Evolutionary conservation across 1,284 basidiomycete species (phyloP), one percentile per base, ranked within the genome.

Genomic region (Cerrena zonata): DNA sequence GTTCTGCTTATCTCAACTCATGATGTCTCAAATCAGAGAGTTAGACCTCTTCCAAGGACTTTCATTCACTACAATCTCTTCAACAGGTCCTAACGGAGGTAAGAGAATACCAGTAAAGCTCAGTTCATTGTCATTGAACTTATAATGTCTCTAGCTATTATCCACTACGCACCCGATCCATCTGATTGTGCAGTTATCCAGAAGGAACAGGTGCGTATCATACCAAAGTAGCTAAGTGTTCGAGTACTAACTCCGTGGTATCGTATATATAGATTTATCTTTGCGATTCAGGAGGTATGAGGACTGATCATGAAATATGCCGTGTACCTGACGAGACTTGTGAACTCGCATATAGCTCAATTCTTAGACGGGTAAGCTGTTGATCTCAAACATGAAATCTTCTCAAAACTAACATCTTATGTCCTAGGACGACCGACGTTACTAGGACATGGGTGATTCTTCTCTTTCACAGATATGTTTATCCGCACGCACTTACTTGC

Each of bases 41-140:
- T 74, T 88, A 39, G 79, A 83, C 23, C 65, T 84, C 41, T 99
- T 93, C 78, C 81, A 81, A 58, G 95, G 95, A 2, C 73, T 94
- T 21, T 94, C 91, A 2, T 99, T 99, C 68, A 73, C 80, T 1
- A 97, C 95, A 0, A 98, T 99, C 51, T 97, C 94, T 1, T 89
- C 91, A 0, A 86, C 89, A 4, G 92, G 91, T 0, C 80, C 91
- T 0, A 94, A 94, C 61, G 90, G 81, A 53, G 91, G 90, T 91
- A 62, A 25, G 24, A 19, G n/a, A 22, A n/a, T 26, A 21, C 13
- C 21, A 5, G n/a, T 18, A 22, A 26, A 30, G 27, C 23, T 27
- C 10, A 26, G 24, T 15, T 18, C 13, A 27, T 27, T 27, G 19
- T 11, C 44, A 7, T 10, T 22, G 39, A 41, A 22, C 11, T n/a